phyloP scores from a whole-genome alignment of 352 stramenopile genomes.

The Aphanomyces astaci region DNA sequence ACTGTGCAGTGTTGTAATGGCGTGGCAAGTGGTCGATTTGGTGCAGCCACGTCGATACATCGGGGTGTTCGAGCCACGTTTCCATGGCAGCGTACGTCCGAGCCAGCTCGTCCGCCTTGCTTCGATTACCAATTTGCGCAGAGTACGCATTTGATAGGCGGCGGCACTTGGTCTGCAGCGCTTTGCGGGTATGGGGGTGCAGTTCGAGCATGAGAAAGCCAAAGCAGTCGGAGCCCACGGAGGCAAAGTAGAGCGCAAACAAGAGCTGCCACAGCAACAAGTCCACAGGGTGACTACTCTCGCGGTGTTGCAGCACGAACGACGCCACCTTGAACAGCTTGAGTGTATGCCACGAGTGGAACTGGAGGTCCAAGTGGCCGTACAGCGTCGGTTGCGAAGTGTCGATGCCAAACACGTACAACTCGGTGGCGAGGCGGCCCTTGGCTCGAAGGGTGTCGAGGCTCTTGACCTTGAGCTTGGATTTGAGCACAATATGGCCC shows the following conservation, averaged over 20 bases:
- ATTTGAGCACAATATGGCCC: slow-evolving; percentile 17
- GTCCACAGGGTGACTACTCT: slow-evolving; percentile 25
- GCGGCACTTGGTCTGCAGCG: slow-evolving; percentile 47
- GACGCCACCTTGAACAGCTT: slow-evolving; percentile 16
- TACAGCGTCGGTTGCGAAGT: slow-evolving; percentile 14
- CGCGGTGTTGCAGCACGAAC: not conserved
- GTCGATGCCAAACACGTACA: slow-evolving; percentile 23
- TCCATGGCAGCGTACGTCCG: slow-evolving; percentile 79
- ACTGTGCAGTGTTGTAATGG: slow-evolving; percentile 61
- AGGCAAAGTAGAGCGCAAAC: slow-evolving; percentile 66
- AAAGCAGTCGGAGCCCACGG: slow-evolving; percentile 40
- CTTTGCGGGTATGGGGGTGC: slow-evolving; percentile 32
- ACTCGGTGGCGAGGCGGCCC: slow-evolving; percentile 16
- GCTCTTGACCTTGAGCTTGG: slow-evolving; percentile 12
- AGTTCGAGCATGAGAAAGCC: slow-evolving; percentile 58
- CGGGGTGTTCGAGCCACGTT: slow-evolving; percentile 78
- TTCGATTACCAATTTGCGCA: slow-evolving; percentile 48
- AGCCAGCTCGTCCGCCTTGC: slow-evolving; percentile 45
- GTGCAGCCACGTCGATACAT: slow-evolving; percentile 67
- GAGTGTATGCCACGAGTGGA: not conserved
- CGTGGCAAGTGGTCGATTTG: slow-evolving; percentile 57
- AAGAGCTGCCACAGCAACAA: slow-evolving; percentile 66
- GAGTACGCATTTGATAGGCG: slow-evolving; percentile 55
- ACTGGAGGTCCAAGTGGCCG: slow-evolving; percentile 15
- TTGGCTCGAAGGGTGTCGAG: slow-evolving; percentile 20